Evolutionary conservation across 805 yeast genomes (phyloP).

Genomic region (Ogataea pilisensis): DNA sequence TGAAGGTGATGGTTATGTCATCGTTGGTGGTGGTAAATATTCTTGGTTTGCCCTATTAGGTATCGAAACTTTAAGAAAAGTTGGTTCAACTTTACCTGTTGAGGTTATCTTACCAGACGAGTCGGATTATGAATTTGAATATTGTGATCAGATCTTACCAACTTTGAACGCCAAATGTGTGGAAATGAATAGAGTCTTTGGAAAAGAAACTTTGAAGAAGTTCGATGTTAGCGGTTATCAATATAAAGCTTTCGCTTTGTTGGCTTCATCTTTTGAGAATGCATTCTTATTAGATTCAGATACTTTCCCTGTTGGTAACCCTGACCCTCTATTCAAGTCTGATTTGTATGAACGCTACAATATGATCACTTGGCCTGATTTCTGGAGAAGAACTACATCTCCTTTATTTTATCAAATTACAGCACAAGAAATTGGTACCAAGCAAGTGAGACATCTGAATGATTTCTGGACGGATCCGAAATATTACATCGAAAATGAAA

Average conservation of each 20-base stretch:
- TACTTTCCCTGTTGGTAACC: slow-evolving; percentile 44
- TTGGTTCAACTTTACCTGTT: slow-evolving; percentile 68
- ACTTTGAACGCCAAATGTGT: slow-evolving; percentile 63
- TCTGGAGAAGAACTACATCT: slow-evolving; percentile 54
- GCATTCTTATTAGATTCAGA: slow-evolving; percentile 51
- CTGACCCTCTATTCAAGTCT: slow-evolving; percentile 47
- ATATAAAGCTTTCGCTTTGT: slow-evolving; percentile 59
- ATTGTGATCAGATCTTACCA: slow-evolving; percentile 64
- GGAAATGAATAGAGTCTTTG: slow-evolving; percentile 57
- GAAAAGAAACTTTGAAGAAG: slow-evolving; percentile 43
- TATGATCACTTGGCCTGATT: slow-evolving; percentile 56
- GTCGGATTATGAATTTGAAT: slow-evolving; percentile 66
- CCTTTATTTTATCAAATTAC: slow-evolving; percentile 46
- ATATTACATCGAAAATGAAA: slow-evolving; percentile 30
- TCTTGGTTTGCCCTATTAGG: slow-evolving; percentile 68
- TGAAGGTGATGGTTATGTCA: slow-evolving; percentile 49
- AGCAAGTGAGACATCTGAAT: slow-evolving; percentile 28
- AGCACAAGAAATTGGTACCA: slow-evolving; percentile 33
- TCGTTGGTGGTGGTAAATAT: slow-evolving; percentile 78
- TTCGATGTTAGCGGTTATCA: slow-evolving; percentile 63
- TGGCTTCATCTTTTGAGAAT: slow-evolving; percentile 50
- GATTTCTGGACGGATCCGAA: slow-evolving; percentile 31
- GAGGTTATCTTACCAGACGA: slow-evolving; percentile 76
- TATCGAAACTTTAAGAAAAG: slow-evolving; percentile 58
- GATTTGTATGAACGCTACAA: slow-evolving; percentile 54